Base-by-base conservation (phyloP, 139 green algal species). In the Coelastrella sp. region DNA sequence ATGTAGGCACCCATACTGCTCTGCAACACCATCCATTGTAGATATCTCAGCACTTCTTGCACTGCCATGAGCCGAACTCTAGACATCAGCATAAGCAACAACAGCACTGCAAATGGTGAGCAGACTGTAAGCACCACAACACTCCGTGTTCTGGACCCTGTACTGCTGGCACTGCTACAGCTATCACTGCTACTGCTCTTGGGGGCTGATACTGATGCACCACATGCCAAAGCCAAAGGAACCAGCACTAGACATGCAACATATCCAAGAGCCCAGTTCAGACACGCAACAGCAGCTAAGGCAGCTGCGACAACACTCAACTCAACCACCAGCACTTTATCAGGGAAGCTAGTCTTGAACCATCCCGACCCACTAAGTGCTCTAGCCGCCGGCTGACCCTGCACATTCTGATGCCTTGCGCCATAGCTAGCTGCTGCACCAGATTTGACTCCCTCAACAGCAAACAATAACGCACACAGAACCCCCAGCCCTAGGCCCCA, bases 251-350 rank as follows among this genome's bases (percentile, higher is more conserved):
- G 17, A 5, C 77, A 86, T 15, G 88, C 60, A 64, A 81, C 83
- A 50, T 89, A 80, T 2, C 88, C 84, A 17, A 91, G 72, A 5
- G 89, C 86, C 91, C 91, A 94, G 63, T 93, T 91, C 50, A 90
- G 43, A 66, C 91, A 93, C 0, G 86, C 85, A 37, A 91, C 57
- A 25, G 82, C 86, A 37, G 91, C 87, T 40, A 91, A 63, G 0
- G 57, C 68, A 45, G 66, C 84, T 34, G 86, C 88, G 30, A 81
- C 69, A 43, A 74, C 59, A 75, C 86, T 68, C 0, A 86, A 38
- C 80, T 79, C 66, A 62, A 86, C 80, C 25, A 76, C 66, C 19
- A 86, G 5, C 45, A 79, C 80, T 32, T 23, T 68, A 2, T 45
- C 23, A 41, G 53, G 51, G 15, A 45, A 66, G n/a, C n/a, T n/a